Evolutionary conservation across 257 asterid genomes (phyloP).

Genomic region (Scutellaria barbata): DNA sequence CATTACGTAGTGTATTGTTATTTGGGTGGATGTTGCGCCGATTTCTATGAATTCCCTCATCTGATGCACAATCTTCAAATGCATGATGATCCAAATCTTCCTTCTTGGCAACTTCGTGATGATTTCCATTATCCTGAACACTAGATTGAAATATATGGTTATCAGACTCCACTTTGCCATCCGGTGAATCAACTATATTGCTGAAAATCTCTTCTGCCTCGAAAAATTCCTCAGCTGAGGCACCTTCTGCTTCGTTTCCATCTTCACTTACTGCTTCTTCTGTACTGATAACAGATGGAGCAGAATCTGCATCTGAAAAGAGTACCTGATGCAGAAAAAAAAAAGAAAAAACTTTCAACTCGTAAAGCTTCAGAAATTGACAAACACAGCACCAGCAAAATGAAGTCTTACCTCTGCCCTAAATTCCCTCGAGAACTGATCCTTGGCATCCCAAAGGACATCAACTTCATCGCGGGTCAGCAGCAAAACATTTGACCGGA

Average conservation of each 20-base stretch:
- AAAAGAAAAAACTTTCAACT: constrained; percentile 48
- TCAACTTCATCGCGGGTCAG: constrained; percentile 91
- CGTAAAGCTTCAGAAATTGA: constrained; percentile 43
- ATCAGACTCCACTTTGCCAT: constrained; percentile 65
- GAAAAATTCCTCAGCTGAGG: constrained; percentile 84
- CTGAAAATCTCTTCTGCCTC: constrained; percentile 99
- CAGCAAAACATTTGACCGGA: constrained; percentile 78
- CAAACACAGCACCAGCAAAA: constrained; percentile 43
- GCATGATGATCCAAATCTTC: constrained; percentile 72
- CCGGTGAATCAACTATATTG: constrained; percentile 64
- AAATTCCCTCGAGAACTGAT: constrained; percentile 78
- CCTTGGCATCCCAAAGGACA: constrained; percentile 87
- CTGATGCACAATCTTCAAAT: constrained; percentile 88
- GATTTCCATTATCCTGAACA: constrained; percentile 51
- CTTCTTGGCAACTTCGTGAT: constrained; percentile 49
- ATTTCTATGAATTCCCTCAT: constrained; percentile 58
- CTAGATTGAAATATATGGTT: constrained; percentile 45
- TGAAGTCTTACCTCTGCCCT: constrained; percentile 77
- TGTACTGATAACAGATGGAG: constrained; percentile 52
- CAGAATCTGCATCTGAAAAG: constrained; percentile 86
- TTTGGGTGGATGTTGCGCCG: constrained; percentile 34
- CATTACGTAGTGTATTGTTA: constrained; percentile 38
- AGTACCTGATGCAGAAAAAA: constrained; percentile 71
- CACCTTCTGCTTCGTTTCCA: constrained; percentile 69
- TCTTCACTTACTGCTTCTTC: constrained; percentile 68